These are phyloP conservation scores for Karstenula rhodostoma DNA, from an alignment of 2,329 filamentous ascomycete species.

Conservation along the genomic window DNA sequence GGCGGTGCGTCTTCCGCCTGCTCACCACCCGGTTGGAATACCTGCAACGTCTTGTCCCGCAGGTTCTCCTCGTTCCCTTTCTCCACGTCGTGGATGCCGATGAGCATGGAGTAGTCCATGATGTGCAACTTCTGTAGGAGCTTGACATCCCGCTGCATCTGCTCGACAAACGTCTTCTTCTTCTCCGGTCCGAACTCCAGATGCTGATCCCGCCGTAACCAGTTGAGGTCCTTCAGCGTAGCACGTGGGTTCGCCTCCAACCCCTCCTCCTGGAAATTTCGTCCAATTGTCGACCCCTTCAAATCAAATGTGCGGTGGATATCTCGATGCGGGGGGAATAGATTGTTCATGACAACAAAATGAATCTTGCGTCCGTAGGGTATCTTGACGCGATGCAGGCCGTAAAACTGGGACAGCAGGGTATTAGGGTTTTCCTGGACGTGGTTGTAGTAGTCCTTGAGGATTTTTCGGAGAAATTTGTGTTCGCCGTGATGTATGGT, in stretches of 20 bases:
- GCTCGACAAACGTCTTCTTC: slow-evolving; percentile 85
- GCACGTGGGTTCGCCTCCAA: slow-evolving; percentile 88
- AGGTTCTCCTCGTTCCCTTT: slow-evolving; percentile 96
- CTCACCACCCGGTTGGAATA: slow-evolving; percentile 87
- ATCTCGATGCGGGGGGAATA: slow-evolving; percentile 95
- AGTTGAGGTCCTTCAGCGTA: slow-evolving; percentile 96
- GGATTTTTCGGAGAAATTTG: slow-evolving; percentile 82
- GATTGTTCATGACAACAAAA: slow-evolving; percentile 99
- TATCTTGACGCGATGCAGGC: slow-evolving; percentile 96
- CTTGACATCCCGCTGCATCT: slow-evolving; percentile 86
- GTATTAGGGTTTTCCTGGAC: slow-evolving; percentile 95
- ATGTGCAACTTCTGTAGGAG: slow-evolving; percentile 89
- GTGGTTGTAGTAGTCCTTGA: slow-evolving; percentile 93
- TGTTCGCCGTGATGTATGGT: slow-evolving; percentile 97
- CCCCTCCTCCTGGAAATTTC: slow-evolving; percentile 89
- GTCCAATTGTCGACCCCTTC: slow-evolving; percentile 93
- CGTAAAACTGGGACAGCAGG: slow-evolving; percentile 96
- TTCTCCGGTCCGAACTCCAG: slow-evolving; percentile 90
- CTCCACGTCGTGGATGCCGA: slow-evolving; percentile 90
- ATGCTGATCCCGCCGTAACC: slow-evolving; percentile 84
- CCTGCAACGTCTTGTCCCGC: slow-evolving; percentile 85
- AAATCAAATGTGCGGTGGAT: slow-evolving; percentile 97
- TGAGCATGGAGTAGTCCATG: slow-evolving; percentile 97
- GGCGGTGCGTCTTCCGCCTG: slow-evolving; percentile 58
- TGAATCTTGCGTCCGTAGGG: slow-evolving; percentile 98